phyloP scores from a whole-genome alignment of 768 basidiomycete genomes.

The Calvatia gigantea region DNA sequence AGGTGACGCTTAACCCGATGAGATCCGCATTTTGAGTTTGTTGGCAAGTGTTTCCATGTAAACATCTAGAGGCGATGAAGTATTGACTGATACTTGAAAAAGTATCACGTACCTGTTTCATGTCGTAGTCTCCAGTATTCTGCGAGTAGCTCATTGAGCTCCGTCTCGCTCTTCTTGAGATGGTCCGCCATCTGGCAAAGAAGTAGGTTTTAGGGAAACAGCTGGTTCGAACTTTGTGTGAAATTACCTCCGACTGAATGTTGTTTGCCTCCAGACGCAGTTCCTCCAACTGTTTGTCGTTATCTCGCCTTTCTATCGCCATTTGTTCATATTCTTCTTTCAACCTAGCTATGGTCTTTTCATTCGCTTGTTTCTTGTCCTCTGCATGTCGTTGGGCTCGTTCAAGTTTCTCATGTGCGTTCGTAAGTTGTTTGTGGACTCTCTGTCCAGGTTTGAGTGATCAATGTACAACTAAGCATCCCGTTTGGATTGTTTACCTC shows the following conservation, averaged over 20 bases:
- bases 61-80: constrained; percentile 46
- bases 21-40: constrained; percentile 61
- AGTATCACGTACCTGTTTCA: constrained; percentile 56
- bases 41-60: constrained; percentile 87
- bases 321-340: constrained; percentile 79
- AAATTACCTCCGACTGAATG: constrained; percentile 57
- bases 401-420: constrained; percentile 81
- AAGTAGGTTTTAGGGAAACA: neutral
- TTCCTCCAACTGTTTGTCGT: constrained; percentile 77
- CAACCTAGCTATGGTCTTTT: constrained; percentile 69
- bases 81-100: constrained; percentile 3
- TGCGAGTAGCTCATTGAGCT: constrained; percentile 75
- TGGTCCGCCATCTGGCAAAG: constrained; percentile 69
- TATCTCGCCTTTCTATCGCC: constrained; percentile 70
- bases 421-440: constrained; percentile 72
- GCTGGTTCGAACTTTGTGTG: neutral
- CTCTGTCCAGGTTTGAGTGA: constrained; percentile 44
- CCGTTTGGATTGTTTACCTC: constrained; percentile 43
- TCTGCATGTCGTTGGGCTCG: constrained; percentile 76
- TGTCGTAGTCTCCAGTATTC: constrained; percentile 84
- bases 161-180: constrained; percentile 66
- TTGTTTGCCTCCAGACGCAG: constrained; percentile 66
- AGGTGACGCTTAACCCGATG: constrained; percentile 25
- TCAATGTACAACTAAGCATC: neutral
- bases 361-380: constrained; percentile 73